Evolutionary conservation across 2,329 filamentous ascomycete species (phyloP).

Genomic region (Colletotrichum liriopes): DNA sequence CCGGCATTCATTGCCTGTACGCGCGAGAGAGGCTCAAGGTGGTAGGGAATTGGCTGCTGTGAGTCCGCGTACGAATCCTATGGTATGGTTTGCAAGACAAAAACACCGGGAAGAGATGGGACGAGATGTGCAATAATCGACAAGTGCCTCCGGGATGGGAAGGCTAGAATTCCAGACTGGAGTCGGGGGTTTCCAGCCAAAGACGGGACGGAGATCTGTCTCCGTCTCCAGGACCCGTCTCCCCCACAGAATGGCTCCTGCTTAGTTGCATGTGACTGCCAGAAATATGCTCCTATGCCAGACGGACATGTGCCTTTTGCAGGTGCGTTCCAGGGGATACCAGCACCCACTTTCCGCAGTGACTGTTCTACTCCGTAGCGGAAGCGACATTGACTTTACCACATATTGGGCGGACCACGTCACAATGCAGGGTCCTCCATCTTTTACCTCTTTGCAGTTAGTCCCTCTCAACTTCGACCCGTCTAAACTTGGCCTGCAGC

Average conservation of each 20-base stretch:
- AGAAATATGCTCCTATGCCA: conserved; percentile 1
- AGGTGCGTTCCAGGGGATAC: background rate
- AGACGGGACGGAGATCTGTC: conserved; percentile 21
- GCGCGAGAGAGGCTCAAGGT: background rate
- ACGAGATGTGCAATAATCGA: conserved; percentile 25
- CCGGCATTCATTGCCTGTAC: conserved; percentile 28
- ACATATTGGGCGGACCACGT: conserved; percentile 12
- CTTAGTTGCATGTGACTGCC: conserved; percentile 1
- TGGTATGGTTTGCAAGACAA: conserved; percentile 13
- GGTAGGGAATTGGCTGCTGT: conserved; percentile 1
- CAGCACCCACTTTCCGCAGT: conserved; percentile 14
- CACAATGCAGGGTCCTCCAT: conserved; percentile 26
- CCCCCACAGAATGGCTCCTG: background rate
- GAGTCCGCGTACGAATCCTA: background rate
- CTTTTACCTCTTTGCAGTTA: conserved; percentile 25
- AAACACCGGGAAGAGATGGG: conserved; percentile 27
- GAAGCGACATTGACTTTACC: conserved; percentile 7
- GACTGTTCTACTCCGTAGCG: background rate
- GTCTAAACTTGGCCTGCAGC: background rate
- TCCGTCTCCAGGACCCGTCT: conserved; percentile 15
- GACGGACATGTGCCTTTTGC: too few relatives aligned
- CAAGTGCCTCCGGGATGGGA: background rate
- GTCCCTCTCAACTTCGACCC: conserved; percentile 4
- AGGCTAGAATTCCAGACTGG: conserved; percentile 4
- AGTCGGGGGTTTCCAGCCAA: background rate